A percentile compares a stretch with the other conserved stretches of the same genome.
phyloP scores from a whole-genome alignment of 2,329 filamentous ascomycete species.

The Talaromyces sp. region DNA sequence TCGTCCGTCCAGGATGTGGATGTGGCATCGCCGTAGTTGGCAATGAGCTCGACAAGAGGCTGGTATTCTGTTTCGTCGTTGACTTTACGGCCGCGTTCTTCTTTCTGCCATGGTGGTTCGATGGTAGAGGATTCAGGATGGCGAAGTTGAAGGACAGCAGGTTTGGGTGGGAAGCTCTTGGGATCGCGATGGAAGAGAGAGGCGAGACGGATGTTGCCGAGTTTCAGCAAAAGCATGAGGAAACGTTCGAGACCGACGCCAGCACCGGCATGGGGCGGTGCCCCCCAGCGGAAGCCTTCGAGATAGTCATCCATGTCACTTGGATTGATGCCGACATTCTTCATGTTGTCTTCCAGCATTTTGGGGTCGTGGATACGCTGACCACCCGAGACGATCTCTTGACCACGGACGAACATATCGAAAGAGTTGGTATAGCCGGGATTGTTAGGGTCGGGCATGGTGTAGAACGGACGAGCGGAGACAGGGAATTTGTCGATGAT shows the following conservation, averaged over 20 bases:
- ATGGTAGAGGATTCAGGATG: slow-evolving; percentile 86
- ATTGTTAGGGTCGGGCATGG: slow-evolving; percentile 75
- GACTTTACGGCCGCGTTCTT: slow-evolving; percentile 34
- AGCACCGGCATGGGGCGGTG: slow-evolving; percentile 83
- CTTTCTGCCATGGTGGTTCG: slow-evolving; percentile 59
- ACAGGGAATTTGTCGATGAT: slow-evolving; percentile 90
- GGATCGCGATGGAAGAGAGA: slow-evolving; percentile 86
- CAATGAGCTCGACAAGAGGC: slow-evolving; percentile 79
- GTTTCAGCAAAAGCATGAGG: slow-evolving; percentile 76
- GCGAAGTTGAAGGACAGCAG: slow-evolving; percentile 62
- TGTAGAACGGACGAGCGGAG: slow-evolving; percentile 83
- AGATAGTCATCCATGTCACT: slow-evolving; percentile 88
- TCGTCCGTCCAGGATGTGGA: slow-evolving; percentile 93
- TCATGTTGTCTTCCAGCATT: slow-evolving; percentile 74
- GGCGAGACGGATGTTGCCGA: slow-evolving; percentile 85
- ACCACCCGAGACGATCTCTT: slow-evolving; percentile 87
- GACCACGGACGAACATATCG: slow-evolving; percentile 89
- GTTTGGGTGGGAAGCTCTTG: slow-evolving; percentile 72
- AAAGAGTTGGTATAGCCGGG: slow-evolving; percentile 81
- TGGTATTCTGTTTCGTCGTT: slow-evolving; percentile 58
- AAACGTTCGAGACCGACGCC: slow-evolving; percentile 88
- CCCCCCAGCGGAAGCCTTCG: slow-evolving; percentile 80
- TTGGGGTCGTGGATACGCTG: slow-evolving; percentile 84
- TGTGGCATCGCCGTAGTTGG: slow-evolving; percentile 91
- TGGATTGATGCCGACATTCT: slow-evolving; percentile 68